phyloP scores from a whole-genome alignment of 176 grass and related monocot species.

The Guadua angustifolia region DNA sequence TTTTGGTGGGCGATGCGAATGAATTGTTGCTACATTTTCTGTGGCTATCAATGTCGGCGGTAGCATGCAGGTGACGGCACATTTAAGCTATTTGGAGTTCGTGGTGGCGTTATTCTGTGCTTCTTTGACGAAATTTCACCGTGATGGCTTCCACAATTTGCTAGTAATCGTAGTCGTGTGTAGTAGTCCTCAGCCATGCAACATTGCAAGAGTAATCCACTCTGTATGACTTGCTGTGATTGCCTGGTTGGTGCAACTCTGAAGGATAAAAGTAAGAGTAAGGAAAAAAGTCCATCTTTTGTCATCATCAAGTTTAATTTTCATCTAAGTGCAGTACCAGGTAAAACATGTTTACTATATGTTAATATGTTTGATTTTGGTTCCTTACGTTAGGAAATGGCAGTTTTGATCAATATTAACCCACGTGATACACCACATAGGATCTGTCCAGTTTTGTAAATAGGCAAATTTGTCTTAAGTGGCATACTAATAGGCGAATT shows the following conservation, averaged over 20 bases:
- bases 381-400: no score
- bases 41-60: conserved; percentile 38
- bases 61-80: conserved; percentile 48
- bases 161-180: neutral
- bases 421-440: no score
- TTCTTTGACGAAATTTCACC: conserved; percentile 5
- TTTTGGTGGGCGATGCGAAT: neutral
- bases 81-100: conserved; percentile 16
- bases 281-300: no score
- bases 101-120: neutral
- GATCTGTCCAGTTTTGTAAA: no score
- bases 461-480: no score
- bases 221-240: conserved; percentile 4
- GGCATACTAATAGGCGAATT: no score
- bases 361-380: no score
- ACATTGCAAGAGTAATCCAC: neutral
- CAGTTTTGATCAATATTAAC: no score
- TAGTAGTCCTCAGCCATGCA: conserved; percentile 34
- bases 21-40: conserved; percentile 10
- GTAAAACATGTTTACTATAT: no score
- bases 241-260: conserved; percentile 35
- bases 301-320: no score
- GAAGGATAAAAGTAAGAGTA: neutral
- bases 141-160: neutral
- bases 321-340: no score